Base-by-base conservation (phyloP, 768 basidiomycete species). In the Xerocomellus amylosporus region DNA sequence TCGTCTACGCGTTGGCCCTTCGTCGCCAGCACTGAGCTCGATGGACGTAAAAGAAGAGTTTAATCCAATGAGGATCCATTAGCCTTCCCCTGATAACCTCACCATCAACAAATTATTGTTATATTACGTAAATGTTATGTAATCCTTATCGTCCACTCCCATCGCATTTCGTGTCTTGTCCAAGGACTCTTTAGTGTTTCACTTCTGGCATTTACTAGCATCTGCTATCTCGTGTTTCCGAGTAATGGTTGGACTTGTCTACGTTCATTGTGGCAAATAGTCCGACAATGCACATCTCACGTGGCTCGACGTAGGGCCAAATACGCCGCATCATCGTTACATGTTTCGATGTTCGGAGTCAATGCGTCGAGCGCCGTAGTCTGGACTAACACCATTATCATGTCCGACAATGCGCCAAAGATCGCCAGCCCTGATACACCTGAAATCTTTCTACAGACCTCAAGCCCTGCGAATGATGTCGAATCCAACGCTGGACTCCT, bases 1-100 rank as follows among this genome's bases (percentile, higher is more conserved):
- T 46, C 44, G 51, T 58, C 56, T 31, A 24, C 49, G 33, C 39
- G 47, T 57, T 50, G 50, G 53, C 50, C 56, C 60, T 49, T 59
- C 49, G 64, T 62, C 48, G 60, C 42, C 55, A 51, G 59, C 61
- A 49, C 54, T 46, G 59, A 58, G 24, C 71, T 58, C 63, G 59
- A 64, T 65, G 60, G 71, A 71, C 70, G 69, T 70, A 67, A 68
- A 63, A 58, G 64, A 72, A 72, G 59, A 60, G 45, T 36, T 47
- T 42, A 40, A 55, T 59, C 65, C 56, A 65, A 62, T 59, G 60
- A 59, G 65, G 64, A 67, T 64, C 56, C 43, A 39, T 47, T 62
- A 48, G 41, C 60, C 39, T 59, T 51, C 39, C 54, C 39, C 47
- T 55, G 60, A 60, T 58, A 66, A 67, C 64, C 60, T 57, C 57